Percentiles rank a stretch among this genome's conserved stretches.
Evolutionary conservation across 257 asterid genomes (phyloP).

Genomic region (Lycium barbarum): DNA sequence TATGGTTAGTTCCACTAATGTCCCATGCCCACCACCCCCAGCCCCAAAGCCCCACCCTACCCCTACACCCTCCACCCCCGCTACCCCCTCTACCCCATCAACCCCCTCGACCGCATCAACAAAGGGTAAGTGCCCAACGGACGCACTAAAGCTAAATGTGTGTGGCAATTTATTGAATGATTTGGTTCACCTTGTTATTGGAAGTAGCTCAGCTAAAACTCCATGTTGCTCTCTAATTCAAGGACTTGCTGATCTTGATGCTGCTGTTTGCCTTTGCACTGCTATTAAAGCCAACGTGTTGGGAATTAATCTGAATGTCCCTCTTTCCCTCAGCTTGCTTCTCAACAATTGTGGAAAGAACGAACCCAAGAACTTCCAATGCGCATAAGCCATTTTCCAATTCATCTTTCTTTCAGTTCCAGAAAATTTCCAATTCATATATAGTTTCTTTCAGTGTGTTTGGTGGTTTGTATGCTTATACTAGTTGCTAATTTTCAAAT

Average conservation of each 20-base stretch:
- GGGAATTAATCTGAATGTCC: constrained; percentile 33
- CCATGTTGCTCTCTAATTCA: constrained; percentile 33
- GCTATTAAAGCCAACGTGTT: constrained; percentile 34
- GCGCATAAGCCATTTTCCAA: constrained; percentile 19
- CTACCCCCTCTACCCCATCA: neutral
- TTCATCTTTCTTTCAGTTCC: neutral
- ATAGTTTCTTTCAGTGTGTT: too few species aligned
- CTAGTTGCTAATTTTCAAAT: too few species aligned
- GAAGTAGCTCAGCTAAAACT: constrained; percentile 26
- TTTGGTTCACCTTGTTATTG: constrained; percentile 26
- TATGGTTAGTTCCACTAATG: constrained; percentile 34
- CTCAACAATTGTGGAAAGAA: constrained; percentile 38
- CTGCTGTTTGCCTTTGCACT: constrained; percentile 46
- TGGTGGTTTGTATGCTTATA: too few species aligned
- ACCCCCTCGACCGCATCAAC: constrained; percentile 19
- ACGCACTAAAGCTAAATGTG: constrained; percentile 32
- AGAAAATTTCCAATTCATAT: too few species aligned
- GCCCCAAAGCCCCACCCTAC: constrained; percentile 9
- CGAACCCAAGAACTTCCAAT: constrained; percentile 22
- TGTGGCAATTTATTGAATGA: constrained; percentile 28
- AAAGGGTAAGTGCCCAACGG: constrained; percentile 26
- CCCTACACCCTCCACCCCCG: too few species aligned
- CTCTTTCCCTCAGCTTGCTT: constrained; percentile 32
- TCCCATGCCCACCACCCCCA: constrained; percentile 35
- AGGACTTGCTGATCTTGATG: constrained; percentile 38